A percentile compares a stretch with the other conserved stretches of the same genome.
These are phyloP conservation scores for Penicillium pulvis DNA, from an alignment of 495 filamentous ascomycete species.

Conservation along the genomic window DNA sequence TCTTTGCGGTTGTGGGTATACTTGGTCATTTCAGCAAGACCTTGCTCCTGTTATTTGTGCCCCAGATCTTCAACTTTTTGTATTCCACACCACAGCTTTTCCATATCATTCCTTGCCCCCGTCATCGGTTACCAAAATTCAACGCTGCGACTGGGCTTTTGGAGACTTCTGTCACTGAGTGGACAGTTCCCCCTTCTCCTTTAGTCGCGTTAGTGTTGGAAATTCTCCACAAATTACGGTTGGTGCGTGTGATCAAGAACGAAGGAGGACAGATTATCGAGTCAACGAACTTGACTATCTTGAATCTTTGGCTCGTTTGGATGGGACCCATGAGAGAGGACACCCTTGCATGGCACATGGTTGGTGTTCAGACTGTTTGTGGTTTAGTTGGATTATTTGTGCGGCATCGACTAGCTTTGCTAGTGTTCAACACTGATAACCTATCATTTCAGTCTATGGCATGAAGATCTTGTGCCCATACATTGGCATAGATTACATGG, in stretches of 20 bases:
- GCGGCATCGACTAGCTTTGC: conserved; percentile 78
- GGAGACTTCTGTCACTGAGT: conserved; percentile 81
- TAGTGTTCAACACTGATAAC: conserved; percentile 89
- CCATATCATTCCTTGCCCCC: conserved; percentile 83
- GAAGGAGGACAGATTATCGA: conserved; percentile 70
- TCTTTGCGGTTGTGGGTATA: conserved; percentile 95
- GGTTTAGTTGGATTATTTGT: conserved; percentile 84
- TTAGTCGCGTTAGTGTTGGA: conserved; percentile 62
- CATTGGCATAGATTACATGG: background rate
- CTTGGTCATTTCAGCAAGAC: conserved; percentile 98
- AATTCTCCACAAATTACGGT: conserved; percentile 60
- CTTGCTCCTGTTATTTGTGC: conserved; percentile 83
- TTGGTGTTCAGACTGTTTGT: conserved; percentile 68
- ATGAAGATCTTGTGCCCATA: conserved; percentile 13
- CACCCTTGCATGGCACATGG: conserved; percentile 72
- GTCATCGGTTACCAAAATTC: conserved; percentile 88
- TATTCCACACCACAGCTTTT: conserved; percentile 93
- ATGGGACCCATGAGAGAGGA: conserved; percentile 91
- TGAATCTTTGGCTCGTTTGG: conserved; percentile 97
- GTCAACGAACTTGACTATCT: conserved; percentile 85
- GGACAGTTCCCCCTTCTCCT: conserved; percentile 66
- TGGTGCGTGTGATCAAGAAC: conserved; percentile 67
- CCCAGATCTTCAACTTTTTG: conserved; percentile 94
- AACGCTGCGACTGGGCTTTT: conserved; percentile 79
- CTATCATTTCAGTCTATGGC: conserved; percentile 35